Percentiles rank a stretch among this genome's conserved stretches.
phyloP scores from a whole-genome alignment of 169 alveolate species.

The Plasmodium relictum region DNA sequence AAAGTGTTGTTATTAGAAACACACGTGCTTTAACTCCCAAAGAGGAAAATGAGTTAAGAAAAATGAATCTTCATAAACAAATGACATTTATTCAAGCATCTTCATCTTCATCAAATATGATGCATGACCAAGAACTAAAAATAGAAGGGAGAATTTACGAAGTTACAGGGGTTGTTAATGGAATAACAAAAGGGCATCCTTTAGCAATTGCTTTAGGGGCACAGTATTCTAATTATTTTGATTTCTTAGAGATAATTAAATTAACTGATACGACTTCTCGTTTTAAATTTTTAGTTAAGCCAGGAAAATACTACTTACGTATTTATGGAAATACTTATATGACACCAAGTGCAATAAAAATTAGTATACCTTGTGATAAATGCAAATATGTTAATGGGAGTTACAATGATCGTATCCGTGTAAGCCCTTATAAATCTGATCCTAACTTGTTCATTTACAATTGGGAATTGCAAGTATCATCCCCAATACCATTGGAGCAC shows the following conservation, averaged over 20 bases:
- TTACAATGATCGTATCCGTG: constrained; percentile 29
- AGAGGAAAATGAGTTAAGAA: background rate
- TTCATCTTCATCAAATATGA: constrained; percentile 31
- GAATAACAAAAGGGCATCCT: constrained; percentile 80
- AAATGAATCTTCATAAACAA: constrained; percentile 9
- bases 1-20: background rate
- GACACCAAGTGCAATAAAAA: constrained; percentile 81
- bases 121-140: constrained; percentile 39
- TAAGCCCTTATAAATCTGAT: constrained; percentile 53
- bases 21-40: background rate
- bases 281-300: constrained; percentile 78
- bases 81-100: constrained; percentile 48
- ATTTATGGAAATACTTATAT: constrained; percentile 82
- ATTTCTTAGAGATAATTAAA: constrained; percentile 76
- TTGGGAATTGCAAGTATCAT: constrained; percentile 81
- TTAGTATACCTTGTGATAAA: constrained; percentile 79
- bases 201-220: constrained; percentile 85
- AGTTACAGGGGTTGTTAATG: constrained; percentile 80
- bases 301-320: constrained; percentile 82
- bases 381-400: constrained; percentile 77
- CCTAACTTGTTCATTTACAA: constrained; percentile 75
- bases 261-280: constrained; percentile 47
- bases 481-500: constrained; percentile 83
- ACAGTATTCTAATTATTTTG: constrained; percentile 81
- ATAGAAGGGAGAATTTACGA: background rate